Evolutionary conservation across 2,329 filamentous ascomycete species (phyloP).

Genomic region (Chrysosporium queenslandicum): DNA sequence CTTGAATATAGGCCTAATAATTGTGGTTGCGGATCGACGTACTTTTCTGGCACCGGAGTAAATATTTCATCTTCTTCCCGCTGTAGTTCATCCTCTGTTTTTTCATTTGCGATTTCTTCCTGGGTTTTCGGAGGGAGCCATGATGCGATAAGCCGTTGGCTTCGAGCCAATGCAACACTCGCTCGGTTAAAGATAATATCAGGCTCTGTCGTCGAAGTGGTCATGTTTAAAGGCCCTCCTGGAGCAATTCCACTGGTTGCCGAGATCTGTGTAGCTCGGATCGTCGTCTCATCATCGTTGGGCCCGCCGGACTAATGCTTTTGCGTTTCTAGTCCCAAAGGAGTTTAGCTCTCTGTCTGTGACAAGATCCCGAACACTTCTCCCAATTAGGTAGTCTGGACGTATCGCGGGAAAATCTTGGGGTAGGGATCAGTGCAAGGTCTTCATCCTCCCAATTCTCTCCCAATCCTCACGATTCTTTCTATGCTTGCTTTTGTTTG

Average conservation of each 20-base stretch:
- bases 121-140: conserved; percentile 44
- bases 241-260: not conserved
- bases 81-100: conserved; percentile 38
- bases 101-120: conserved; percentile 31
- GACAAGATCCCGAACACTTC: conserved; percentile 2
- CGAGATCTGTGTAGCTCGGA: not conserved
- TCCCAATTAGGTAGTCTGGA: conserved; percentile 7
- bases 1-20: too few relatives aligned
- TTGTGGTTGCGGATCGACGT: too few relatives aligned
- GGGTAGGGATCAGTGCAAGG: not conserved
- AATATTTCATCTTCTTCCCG: conserved; percentile 48
- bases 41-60: conserved; percentile 46
- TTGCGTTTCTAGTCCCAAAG: not conserved
- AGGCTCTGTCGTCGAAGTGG: conserved; percentile 37
- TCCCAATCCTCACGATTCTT: not conserved
- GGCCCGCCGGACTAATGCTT: conserved; percentile 3
- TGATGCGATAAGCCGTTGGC: conserved; percentile 46
- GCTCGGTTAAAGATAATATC: conserved; percentile 48
- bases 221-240: not conserved
- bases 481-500: conserved; percentile 10
- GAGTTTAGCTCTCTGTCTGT: not conserved
- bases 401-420: conserved; percentile 11
- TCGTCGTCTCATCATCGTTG: not conserved
- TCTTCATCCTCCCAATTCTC: not conserved
- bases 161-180: conserved; percentile 45